Conservation (phyloP, 768 basidiomycete genomes). For the Boletus reticulatus region DNA sequence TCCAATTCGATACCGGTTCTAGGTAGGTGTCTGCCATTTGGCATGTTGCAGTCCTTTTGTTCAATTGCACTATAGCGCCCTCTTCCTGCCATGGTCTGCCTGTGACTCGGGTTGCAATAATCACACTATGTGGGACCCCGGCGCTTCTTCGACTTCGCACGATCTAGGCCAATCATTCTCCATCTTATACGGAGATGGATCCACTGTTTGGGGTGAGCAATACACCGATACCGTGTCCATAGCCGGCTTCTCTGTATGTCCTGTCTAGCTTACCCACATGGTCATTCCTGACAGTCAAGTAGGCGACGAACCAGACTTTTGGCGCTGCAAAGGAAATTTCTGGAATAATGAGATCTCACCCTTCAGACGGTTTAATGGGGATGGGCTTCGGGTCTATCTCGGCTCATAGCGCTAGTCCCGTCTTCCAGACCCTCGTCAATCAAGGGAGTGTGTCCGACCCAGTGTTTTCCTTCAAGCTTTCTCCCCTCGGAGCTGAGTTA, state of each 20-base stretch:
- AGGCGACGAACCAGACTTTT: conserved; percentile 14
- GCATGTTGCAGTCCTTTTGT: not conserved
- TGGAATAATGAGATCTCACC: not conserved
- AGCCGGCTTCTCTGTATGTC: conserved; percentile 3
- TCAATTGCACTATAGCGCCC: conserved; percentile 8
- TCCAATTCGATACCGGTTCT: conserved; percentile 31
- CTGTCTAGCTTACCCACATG: not conserved
- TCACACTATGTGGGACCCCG: conserved; percentile 26
- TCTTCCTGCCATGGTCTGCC: conserved; percentile 4
- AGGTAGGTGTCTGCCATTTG: conserved; percentile 1
- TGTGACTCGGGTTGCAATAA: conserved; percentile 24
- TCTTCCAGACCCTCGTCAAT: conserved; percentile 30
- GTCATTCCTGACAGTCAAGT: not conserved
- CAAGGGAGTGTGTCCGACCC: conserved; percentile 14
- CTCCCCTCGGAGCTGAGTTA: conserved; percentile 30
- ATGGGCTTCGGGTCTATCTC: conserved; percentile 32
- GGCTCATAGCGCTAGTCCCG: conserved; percentile 17
- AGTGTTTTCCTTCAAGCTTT: conserved; percentile 27
- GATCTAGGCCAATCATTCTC: conserved; percentile 21
- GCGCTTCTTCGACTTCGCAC: conserved; percentile 24
- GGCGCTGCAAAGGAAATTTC: conserved; percentile 7
- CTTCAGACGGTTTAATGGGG: conserved; percentile 23
- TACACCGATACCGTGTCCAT: conserved; percentile 34
- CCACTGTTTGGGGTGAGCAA: conserved; percentile 30
- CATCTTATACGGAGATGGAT: conserved; percentile 38